A percentile compares a stretch with the other conserved stretches of the same genome.
These are phyloP conservation scores for Phycomyces blakesleeanus DNA, from an alignment of 192 early-diverging fungal genomes.

Conservation along the genomic window DNA sequence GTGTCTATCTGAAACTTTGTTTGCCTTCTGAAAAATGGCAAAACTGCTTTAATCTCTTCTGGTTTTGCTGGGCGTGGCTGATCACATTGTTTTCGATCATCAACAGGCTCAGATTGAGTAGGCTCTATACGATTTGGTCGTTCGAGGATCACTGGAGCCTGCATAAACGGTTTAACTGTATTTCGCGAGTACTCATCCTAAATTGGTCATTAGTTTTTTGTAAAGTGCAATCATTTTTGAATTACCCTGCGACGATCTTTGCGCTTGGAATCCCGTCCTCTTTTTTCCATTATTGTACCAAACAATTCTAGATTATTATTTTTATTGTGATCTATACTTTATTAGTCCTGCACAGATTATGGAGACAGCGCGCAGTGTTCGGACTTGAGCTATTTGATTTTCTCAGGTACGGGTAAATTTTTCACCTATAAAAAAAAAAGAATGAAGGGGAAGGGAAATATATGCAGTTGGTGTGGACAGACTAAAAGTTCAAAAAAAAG, in stretches of 20 bases:
- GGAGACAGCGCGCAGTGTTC: too few relatives aligned
- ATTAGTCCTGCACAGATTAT: too few relatives aligned
- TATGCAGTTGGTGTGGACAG: too few relatives aligned
- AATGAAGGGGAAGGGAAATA: too few relatives aligned
- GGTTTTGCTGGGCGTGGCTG: background rate
- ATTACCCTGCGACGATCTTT: slow-evolving; percentile 15
- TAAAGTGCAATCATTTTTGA: too few relatives aligned
- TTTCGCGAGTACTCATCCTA: slow-evolving; percentile 1
- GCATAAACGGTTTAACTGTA: slow-evolving; percentile 10
- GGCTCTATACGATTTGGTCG: slow-evolving; percentile 12
- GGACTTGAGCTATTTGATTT: too few relatives aligned
- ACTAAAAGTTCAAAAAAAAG: too few relatives aligned
- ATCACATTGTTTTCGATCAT: background rate
- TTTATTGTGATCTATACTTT: too few relatives aligned
- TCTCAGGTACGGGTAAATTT: too few relatives aligned
- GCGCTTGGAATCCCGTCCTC: background rate
- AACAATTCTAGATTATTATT: too few relatives aligned
- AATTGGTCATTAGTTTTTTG: too few relatives aligned
- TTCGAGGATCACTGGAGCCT: slow-evolving; percentile 28
- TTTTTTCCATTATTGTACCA: background rate
- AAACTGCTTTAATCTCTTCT: background rate
- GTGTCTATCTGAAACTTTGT: slow-evolving; percentile 17
- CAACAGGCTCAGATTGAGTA: background rate
- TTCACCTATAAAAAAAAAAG: too few relatives aligned
- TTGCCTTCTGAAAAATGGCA: slow-evolving; percentile 8